These are phyloP conservation scores for Starmerella etchellsii DNA, from an alignment of 805 yeast genomes.

Conservation along the genomic window DNA sequence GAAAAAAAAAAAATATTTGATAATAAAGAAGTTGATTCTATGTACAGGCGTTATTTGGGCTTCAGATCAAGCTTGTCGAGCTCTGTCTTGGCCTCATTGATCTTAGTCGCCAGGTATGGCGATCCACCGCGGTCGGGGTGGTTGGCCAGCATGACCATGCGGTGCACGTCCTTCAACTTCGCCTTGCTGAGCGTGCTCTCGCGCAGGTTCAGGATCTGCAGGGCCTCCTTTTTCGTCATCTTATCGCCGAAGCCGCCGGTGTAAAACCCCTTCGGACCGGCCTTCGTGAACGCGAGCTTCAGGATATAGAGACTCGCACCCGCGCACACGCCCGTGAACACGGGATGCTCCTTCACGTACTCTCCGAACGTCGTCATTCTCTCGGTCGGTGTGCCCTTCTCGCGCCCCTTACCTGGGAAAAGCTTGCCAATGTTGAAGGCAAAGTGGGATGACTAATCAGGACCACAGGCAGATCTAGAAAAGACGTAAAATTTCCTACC, in stretches of 20 bases:
- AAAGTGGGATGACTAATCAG: too few species aligned
- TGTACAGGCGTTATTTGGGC: conserved; percentile 5
- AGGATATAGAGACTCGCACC: conserved; percentile 35
- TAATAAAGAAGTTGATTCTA: too few species aligned
- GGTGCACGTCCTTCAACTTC: conserved; percentile 53
- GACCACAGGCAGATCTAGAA: too few species aligned
- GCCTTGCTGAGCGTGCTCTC: conserved; percentile 29
- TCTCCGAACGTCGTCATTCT: conserved; percentile 9
- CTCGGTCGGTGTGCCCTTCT: not conserved
- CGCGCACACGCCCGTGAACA: conserved; percentile 56
- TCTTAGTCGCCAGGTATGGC: conserved; percentile 66
- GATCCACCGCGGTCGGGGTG: conserved; percentile 90
- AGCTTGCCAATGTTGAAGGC: too few species aligned
- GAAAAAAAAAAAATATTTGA: not conserved
- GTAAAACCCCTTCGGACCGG: conserved; percentile 55
- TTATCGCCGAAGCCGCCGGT: conserved; percentile 90
- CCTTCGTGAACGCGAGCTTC: conserved; percentile 24
- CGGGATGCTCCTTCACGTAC: conserved; percentile 47
- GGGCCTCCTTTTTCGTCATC: conserved; percentile 80
- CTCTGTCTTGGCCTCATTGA: conserved; percentile 73
- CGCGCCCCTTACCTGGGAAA: not conserved
- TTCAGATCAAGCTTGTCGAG: conserved; percentile 41
- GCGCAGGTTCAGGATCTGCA: conserved; percentile 60
- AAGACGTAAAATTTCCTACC: too few species aligned
- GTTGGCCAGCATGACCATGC: conserved; percentile 63